These are phyloP conservation scores for Cyamopsis tetragonoloba DNA, from an alignment of 306 rosid genomes.

Conservation along the genomic window DNA sequence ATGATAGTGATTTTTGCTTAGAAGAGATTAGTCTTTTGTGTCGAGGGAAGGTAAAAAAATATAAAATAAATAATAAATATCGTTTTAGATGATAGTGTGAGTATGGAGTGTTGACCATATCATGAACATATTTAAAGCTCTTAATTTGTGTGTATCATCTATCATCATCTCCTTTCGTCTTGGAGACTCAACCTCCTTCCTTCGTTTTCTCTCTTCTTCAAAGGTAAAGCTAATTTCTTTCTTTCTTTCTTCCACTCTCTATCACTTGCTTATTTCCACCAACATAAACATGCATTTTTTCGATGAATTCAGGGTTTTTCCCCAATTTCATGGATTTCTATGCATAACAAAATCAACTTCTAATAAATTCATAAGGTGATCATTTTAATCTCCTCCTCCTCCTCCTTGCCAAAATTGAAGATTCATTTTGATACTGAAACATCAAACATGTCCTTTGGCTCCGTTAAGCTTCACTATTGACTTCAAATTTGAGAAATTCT, in stretches of 20 bases:
- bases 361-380: neutral
- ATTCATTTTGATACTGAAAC: neutral
- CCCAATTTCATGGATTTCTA: neutral
- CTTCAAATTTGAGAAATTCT: neutral
- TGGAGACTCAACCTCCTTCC: conserved; percentile 8
- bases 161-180: conserved; percentile 8
- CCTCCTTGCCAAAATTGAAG: neutral
- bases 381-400: neutral
- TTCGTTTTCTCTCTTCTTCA: neutral
- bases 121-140: neutral
- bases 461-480: neutral
- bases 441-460: neutral
- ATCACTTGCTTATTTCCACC: neutral
- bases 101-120: neutral
- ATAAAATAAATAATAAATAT: too few species aligned
- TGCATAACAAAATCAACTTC: neutral
- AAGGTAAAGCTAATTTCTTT: too few species aligned
- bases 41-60: too few species aligned
- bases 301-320: too few species aligned
- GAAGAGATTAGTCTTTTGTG: too few species aligned
- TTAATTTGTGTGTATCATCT: conserved; percentile 18
- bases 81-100: too few species aligned
- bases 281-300: neutral
- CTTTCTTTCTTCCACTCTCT: too few species aligned
- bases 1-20: too few species aligned